phyloP scores from a whole-genome alignment of 202 grass and related monocot genomes.

The Miscanthus sacchariflorus region DNA sequence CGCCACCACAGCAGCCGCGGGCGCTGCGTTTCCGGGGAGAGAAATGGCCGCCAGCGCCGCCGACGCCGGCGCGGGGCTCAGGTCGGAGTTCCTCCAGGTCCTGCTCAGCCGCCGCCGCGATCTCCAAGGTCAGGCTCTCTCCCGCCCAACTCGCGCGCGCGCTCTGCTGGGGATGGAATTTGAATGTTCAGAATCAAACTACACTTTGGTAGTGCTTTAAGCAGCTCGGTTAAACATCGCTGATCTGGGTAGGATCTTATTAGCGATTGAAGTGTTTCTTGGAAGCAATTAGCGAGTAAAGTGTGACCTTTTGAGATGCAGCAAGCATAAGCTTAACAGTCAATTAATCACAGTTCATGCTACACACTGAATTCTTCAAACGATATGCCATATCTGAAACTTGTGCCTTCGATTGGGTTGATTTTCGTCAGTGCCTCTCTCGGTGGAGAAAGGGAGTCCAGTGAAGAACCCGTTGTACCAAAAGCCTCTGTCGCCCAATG shows the following conservation, averaged over 20 bases:
- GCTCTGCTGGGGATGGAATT: background rate
- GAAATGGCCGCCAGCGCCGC: constrained; percentile 34
- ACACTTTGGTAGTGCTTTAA: background rate
- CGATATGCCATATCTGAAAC: background rate
- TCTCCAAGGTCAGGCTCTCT: constrained; percentile 39
- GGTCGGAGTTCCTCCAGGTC: constrained; percentile 51
- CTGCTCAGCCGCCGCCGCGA: constrained; percentile 63
- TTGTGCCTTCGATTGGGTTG: background rate
- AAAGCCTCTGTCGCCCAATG: constrained; percentile 30
- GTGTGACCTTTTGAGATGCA: background rate
- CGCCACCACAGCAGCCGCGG: background rate
- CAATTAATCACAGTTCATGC: background rate
- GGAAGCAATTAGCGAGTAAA: background rate
- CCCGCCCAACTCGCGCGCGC: background rate
- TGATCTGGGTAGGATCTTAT: background rate
- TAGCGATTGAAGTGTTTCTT: background rate
- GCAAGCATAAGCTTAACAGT: background rate
- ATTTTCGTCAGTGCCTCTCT: constrained; percentile 49
- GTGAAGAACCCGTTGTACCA: constrained; percentile 75
- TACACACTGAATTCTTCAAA: background rate
- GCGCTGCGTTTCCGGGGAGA: background rate
- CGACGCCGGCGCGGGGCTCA: constrained; percentile 39
- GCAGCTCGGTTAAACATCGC: background rate
- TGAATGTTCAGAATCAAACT: background rate
- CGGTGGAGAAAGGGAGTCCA: constrained; percentile 65